Conservation (phyloP, 306 rosid genomes). For the Medicago ruthenica region DNA sequence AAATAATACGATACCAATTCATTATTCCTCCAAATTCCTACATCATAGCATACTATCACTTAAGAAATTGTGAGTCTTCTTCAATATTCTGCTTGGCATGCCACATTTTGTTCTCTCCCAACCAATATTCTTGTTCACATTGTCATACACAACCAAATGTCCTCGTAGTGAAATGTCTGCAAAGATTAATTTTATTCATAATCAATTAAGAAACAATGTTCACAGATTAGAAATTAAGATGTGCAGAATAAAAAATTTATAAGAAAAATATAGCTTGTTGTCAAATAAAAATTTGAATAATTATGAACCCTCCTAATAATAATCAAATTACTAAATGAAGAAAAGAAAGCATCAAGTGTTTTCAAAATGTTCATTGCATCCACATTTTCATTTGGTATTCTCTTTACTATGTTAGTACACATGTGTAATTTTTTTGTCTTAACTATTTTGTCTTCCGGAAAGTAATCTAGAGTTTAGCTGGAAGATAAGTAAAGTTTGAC, state of each 20-base stretch:
- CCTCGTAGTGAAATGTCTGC: conserved; percentile 82
- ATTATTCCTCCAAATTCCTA: conserved; percentile 4
- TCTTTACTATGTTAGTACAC: background rate
- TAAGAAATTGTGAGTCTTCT: conserved; percentile 42
- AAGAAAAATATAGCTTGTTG: background rate
- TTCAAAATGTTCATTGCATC: background rate
- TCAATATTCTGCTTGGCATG: conserved; percentile 53
- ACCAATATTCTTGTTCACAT: conserved; percentile 74
- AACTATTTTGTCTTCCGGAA: too few species aligned
- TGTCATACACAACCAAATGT: conserved; percentile 73
- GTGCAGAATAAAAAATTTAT: background rate
- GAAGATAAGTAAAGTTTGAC: too few species aligned
- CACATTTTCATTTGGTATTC: background rate
- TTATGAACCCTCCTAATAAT: background rate
- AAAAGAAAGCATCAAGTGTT: background rate
- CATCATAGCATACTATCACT: conserved; percentile 36
- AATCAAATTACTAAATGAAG: background rate
- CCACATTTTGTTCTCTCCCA: conserved; percentile 62
- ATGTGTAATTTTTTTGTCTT: too few species aligned
- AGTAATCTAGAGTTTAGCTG: too few species aligned
- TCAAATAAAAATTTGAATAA: background rate
- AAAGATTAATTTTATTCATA: conserved; percentile 12
- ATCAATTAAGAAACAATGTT: background rate
- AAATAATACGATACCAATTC: background rate
- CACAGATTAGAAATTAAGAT: background rate